Evolutionary conservation across 2,329 filamentous ascomycete genomes (phyloP).

Genomic region (Claviceps sp.): DNA sequence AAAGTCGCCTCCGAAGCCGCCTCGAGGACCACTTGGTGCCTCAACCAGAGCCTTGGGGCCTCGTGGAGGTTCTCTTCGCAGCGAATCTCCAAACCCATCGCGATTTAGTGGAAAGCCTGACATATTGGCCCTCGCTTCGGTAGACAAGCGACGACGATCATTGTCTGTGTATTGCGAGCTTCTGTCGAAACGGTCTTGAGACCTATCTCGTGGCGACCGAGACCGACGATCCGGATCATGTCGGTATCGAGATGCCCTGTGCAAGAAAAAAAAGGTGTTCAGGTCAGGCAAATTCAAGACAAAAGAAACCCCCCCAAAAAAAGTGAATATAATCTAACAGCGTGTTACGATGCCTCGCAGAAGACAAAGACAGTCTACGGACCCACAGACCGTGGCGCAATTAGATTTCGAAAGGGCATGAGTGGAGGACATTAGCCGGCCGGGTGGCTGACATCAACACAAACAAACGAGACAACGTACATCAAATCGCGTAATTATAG

Average conservation of each 20-base stretch:
- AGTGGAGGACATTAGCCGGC: neutral
- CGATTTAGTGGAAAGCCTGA: constrained; percentile 48
- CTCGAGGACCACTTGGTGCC: constrained; percentile 52
- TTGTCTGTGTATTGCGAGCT: constrained; percentile 43
- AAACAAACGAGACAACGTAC: constrained; percentile 2
- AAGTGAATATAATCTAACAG: neutral
- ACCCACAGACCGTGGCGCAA: neutral
- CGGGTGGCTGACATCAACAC: neutral
- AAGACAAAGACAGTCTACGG: neutral
- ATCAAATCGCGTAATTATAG: constrained; percentile 1
- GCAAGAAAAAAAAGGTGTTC: neutral
- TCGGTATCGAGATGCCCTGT: constrained; percentile 42
- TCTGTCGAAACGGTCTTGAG: constrained; percentile 51
- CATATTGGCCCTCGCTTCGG: constrained; percentile 41
- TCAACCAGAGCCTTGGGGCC: constrained; percentile 72
- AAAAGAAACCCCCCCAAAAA: neutral
- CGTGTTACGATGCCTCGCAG: neutral
- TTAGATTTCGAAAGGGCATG: constrained; percentile 1
- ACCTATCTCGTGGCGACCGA: constrained; percentile 54
- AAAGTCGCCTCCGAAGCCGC: constrained; percentile 53
- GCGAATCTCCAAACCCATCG: constrained; percentile 41
- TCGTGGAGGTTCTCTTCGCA: constrained; percentile 58
- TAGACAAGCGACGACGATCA: constrained; percentile 56
- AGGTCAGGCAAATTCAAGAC: constrained; percentile 1
- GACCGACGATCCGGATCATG: constrained; percentile 52